These are phyloP conservation scores for Stagonosporopsis vannaccii DNA, from an alignment of 2,329 filamentous ascomycete species.

Conservation along the genomic window DNA sequence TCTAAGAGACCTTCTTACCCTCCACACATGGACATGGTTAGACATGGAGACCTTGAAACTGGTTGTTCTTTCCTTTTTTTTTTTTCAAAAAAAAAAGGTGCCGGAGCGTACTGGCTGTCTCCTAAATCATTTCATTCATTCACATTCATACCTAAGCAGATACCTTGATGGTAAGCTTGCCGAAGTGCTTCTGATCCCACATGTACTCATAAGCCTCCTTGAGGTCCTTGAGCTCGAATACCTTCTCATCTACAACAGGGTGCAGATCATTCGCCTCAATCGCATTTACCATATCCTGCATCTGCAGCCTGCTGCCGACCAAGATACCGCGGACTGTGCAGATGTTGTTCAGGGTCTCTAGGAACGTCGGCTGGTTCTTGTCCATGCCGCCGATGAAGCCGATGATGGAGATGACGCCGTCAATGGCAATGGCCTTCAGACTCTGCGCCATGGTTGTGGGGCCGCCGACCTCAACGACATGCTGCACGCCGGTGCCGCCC, in stretches of 20 bases:
- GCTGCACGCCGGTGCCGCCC: conserved; percentile 63
- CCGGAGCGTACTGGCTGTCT: background rate
- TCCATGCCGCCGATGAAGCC: conserved; percentile 63
- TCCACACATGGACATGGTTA: background rate
- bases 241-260: conserved; percentile 65
- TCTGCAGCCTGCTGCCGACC: conserved; percentile 63
- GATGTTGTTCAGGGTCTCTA: conserved; percentile 57
- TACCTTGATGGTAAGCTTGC: conserved; percentile 47
- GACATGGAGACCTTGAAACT: background rate
- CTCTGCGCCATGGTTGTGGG: conserved; percentile 63
- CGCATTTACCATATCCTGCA: conserved; percentile 66
- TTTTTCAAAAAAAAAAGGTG: too few species aligned
- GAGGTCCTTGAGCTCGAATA: conserved; percentile 61
- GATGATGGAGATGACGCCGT: conserved; percentile 62
- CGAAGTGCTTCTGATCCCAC: conserved; percentile 58
- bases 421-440: conserved; percentile 61
- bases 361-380: conserved; percentile 59
- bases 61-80: too few species aligned
- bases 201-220: conserved; percentile 60
- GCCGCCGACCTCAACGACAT: conserved; percentile 72
- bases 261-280: conserved; percentile 67
- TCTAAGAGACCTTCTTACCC: background rate
- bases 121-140: background rate
- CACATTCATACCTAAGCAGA: conserved; percentile 6
- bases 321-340: conserved; percentile 66